Conservation (phyloP, 2,329 filamentous ascomycete genomes). For the Furcasterigmium furcatum region DNA sequence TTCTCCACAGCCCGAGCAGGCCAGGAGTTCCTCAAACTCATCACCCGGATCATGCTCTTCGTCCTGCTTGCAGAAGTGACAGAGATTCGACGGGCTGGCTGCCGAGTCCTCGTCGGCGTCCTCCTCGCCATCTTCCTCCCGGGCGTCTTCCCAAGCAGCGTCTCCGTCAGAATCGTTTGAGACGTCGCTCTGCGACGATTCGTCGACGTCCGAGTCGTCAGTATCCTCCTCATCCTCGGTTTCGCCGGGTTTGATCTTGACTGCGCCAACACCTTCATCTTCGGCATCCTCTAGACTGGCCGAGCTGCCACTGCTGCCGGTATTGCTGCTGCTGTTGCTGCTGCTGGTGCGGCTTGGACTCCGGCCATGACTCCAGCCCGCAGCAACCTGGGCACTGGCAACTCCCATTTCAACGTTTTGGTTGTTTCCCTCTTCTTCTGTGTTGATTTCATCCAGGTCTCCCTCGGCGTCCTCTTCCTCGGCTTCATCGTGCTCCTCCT, state of each 20-base stretch:
- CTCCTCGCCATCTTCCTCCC: conserved; percentile 50
- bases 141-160: conserved; percentile 56
- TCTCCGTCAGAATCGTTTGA: conserved; percentile 56
- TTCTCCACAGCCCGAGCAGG: conserved; percentile 75
- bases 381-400: conserved; percentile 20
- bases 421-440: conserved; percentile 18
- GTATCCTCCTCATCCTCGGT: conserved; percentile 41
- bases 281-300: conserved; percentile 23
- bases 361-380: conserved; percentile 4
- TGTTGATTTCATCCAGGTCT: conserved; percentile 19
- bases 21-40: conserved; percentile 75
- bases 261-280: conserved; percentile 53
- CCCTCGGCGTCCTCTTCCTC: conserved; percentile 38
- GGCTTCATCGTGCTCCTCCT: conserved; percentile 12
- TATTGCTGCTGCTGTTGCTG: conserved; percentile 3
- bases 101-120: conserved; percentile 55
- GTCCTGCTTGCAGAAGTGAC: conserved; percentile 77
- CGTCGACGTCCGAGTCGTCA: conserved; percentile 34
- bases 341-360: conserved; percentile 1
- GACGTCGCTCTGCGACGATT: conserved; percentile 42
- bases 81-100: conserved; percentile 39
- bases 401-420: conserved; percentile 30
- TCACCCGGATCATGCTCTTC: conserved; percentile 81
- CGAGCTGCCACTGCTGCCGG: conserved; percentile 10
- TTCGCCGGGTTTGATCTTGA: conserved; percentile 53